Percentiles rank a stretch among this genome's conserved stretches.
phyloP scores from a whole-genome alignment of 768 basidiomycete species.

The Baorangia bicolor region DNA sequence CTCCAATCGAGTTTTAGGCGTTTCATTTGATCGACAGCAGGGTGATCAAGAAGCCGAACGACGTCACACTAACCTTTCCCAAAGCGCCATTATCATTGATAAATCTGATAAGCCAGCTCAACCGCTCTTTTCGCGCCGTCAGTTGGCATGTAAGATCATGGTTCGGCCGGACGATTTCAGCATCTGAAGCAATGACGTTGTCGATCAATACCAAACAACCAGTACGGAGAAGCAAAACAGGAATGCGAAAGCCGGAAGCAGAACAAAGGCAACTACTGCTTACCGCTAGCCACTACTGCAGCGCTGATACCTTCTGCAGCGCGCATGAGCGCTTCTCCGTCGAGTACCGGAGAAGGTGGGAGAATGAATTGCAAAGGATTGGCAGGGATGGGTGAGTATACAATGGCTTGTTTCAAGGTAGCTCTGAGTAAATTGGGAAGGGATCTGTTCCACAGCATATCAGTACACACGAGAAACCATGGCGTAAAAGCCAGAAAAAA shows the following conservation, averaged over 20 bases:
- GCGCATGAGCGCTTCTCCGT: conserved; percentile 75
- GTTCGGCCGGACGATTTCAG: conserved; percentile 65
- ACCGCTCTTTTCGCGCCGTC: conserved; percentile 65
- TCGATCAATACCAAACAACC: neutral
- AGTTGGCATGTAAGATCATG: conserved; percentile 83
- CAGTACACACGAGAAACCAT: neutral
- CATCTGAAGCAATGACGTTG: conserved; percentile 40
- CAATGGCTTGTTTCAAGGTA: conserved; percentile 79
- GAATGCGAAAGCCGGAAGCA: neutral
- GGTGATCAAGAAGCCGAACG: neutral
- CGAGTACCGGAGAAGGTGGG: conserved; percentile 63
- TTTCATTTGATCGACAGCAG: neutral
- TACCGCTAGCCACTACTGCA: conserved; percentile 73
- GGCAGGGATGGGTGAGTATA: conserved; percentile 72
- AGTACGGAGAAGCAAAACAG: neutral
- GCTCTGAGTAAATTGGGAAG: conserved; percentile 67
- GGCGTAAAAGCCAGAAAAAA: neutral
- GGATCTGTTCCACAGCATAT: conserved; percentile 49
- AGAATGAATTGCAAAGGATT: conserved; percentile 82
- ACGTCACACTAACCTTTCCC: conserved; percentile 51
- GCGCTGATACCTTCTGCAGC: conserved; percentile 75
- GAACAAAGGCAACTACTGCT: conserved; percentile 1
- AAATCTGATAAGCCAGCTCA: conserved; percentile 85
- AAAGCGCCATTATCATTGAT: conserved; percentile 85
- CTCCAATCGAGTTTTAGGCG: neutral